Conservation (phyloP, 1,284 basidiomycete species). For the Ganoderma sinense region DNA sequence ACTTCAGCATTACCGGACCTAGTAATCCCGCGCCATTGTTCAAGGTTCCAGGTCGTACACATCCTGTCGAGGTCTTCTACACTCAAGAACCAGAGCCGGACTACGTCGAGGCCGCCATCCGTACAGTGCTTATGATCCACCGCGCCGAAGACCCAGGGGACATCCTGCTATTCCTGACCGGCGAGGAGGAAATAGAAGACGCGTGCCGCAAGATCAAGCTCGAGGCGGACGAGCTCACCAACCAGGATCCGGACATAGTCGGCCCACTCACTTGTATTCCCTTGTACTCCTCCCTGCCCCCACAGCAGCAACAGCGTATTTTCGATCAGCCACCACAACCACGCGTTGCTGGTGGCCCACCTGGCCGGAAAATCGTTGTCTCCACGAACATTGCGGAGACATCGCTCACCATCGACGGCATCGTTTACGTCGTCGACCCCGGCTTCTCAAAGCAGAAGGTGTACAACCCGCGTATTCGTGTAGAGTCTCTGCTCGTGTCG, state of each 20-base stretch:
- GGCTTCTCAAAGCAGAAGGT: conserved; percentile 98
- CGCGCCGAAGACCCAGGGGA: conserved; percentile 95
- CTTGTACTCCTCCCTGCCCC: conserved; percentile 64
- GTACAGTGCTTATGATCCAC: conserved; percentile 98
- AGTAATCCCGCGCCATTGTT: conserved; percentile 80
- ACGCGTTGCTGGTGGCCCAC: conserved; percentile 70
- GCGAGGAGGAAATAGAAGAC: conserved; percentile 99
- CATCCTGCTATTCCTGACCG: conserved; percentile 94
- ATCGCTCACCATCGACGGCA: conserved; percentile 97
- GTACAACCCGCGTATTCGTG: conserved; percentile 95
- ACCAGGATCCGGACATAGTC: conserved; percentile 76
- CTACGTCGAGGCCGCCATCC: conserved; percentile 97
- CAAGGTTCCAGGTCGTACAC: conserved; percentile 96
- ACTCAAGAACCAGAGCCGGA: conserved; percentile 96
- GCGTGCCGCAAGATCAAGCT: conserved; percentile 93
- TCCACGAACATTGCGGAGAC: conserved; percentile 99
- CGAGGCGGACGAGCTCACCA: conserved; percentile 84
- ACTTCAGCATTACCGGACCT: conserved; percentile 76
- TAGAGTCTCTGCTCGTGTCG: conserved; percentile 92
- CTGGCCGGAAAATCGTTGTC: conserved; percentile 93
- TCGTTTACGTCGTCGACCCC: conserved; percentile 98
- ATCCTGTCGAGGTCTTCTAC: conserved; percentile 97
- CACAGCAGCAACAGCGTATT: conserved; percentile 93
- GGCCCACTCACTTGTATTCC: conserved; percentile 80
- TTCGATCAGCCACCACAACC: conserved; percentile 88